Conservation (phyloP, 805 yeast genomes). For the Pichia insulana region DNA sequence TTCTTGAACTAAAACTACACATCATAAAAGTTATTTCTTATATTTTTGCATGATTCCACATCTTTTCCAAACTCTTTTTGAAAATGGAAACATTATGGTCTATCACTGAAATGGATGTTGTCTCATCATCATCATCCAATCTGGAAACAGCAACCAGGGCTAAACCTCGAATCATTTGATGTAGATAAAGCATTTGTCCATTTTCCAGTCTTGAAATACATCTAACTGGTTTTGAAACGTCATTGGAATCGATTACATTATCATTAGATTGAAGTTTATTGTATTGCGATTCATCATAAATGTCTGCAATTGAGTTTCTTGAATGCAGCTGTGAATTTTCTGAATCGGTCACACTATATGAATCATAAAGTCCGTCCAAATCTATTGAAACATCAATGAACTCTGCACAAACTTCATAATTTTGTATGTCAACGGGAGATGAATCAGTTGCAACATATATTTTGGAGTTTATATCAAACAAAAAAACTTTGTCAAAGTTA, state of each 20-base stretch:
- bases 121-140: slow-evolving; percentile 46
- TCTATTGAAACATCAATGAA: slow-evolving; percentile 93
- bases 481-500: slow-evolving; percentile 83
- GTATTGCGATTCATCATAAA: slow-evolving; percentile 3
- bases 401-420: slow-evolving; percentile 95
- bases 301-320: slow-evolving; percentile 4
- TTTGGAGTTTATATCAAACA: slow-evolving; percentile 87
- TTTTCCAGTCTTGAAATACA: slow-evolving; percentile 72
- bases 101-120: slow-evolving; percentile 51
- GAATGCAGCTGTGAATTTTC: not conserved
- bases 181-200: slow-evolving; percentile 75
- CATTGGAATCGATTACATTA: slow-evolving; percentile 1
- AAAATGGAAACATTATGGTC: slow-evolving; percentile 85
- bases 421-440: slow-evolving; percentile 89
- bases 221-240: slow-evolving; percentile 24
- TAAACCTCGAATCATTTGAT: slow-evolving; percentile 87
- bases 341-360: slow-evolving; percentile 2
- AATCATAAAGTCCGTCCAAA: slow-evolving; percentile 60
- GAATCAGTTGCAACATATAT: slow-evolving; percentile 95
- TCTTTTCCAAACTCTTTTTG: slow-evolving; percentile 64
- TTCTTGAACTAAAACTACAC: too few relatives aligned
- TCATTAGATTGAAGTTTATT: not conserved
- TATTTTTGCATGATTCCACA: slow-evolving; percentile 47
- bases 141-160: slow-evolving; percentile 85
- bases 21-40: too few relatives aligned